Evolutionary conservation across 2,329 filamentous ascomycete species (phyloP).

Genomic region (Microdochium nivale): DNA sequence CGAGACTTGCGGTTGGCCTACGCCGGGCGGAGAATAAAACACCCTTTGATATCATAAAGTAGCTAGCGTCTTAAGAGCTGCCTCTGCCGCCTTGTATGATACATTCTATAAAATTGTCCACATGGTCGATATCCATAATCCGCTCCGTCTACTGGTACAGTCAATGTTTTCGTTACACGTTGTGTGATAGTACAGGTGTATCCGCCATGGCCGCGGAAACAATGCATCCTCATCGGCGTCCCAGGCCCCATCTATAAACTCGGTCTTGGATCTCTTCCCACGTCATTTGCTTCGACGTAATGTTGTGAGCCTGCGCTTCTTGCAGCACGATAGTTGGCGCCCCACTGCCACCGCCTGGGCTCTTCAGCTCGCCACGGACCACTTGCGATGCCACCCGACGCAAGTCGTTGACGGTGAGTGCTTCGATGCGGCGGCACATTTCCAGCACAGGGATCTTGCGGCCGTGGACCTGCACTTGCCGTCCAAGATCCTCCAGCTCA

Average conservation of each 20-base stretch:
- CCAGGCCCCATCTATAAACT: conserved; percentile 77
- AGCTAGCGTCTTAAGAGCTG: too few species aligned
- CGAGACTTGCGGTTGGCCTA: too few species aligned
- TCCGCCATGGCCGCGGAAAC: too few species aligned
- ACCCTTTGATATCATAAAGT: too few species aligned
- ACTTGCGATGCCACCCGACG: conserved; percentile 72
- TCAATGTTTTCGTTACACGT: background rate
- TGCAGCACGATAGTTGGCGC: conserved; percentile 91
- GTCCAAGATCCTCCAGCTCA: conserved; percentile 88
- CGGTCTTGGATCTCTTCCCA: conserved; percentile 89
- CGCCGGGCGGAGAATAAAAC: too few species aligned
- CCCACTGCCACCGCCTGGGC: conserved; percentile 70
- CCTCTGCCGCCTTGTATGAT: background rate
- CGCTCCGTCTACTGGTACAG: background rate
- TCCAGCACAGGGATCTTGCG: conserved; percentile 84
- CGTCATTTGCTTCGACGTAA: conserved; percentile 57
- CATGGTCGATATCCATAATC: background rate
- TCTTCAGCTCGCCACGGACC: conserved; percentile 67
- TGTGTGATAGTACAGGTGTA: background rate
- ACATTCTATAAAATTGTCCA: background rate
- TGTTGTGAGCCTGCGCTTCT: conserved; percentile 70
- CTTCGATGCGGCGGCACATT: conserved; percentile 85
- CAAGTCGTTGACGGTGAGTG: conserved; percentile 70
- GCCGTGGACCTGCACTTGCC: conserved; percentile 95
- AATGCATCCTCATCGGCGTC: conserved; percentile 33